These are phyloP conservation scores for Neonectria sp. DNA, from an alignment of 2,329 filamentous ascomycete species.

Conservation along the genomic window DNA sequence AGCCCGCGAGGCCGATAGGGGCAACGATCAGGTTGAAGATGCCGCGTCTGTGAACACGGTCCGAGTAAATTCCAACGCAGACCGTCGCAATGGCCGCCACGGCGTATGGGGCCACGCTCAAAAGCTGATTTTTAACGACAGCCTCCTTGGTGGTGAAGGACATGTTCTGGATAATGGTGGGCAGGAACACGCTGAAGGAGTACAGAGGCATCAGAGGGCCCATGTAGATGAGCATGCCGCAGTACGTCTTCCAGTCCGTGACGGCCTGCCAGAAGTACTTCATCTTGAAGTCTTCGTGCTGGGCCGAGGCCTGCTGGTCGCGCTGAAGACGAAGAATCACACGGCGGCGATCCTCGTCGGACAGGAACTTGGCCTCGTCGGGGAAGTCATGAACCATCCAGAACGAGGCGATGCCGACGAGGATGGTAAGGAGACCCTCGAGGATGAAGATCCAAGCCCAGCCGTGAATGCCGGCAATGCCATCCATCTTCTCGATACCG, in stretches of 20 bases:
- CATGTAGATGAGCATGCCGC: conserved; percentile 84
- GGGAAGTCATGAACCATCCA: conserved; percentile 90
- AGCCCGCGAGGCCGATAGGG: conserved; percentile 81
- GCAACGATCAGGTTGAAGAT: conserved; percentile 84
- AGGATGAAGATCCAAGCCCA: conserved; percentile 80
- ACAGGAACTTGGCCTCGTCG: conserved; percentile 81
- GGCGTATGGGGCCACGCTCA: conserved; percentile 64
- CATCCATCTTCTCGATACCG: conserved; percentile 79
- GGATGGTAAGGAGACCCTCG: conserved; percentile 78
- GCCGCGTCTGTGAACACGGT: conserved; percentile 80
- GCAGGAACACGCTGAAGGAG: conserved; percentile 83
- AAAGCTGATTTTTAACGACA: conserved; percentile 57
- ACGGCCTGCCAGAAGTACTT: conserved; percentile 80
- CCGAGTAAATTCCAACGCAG: conserved; percentile 76
- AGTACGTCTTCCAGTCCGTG: conserved; percentile 89
- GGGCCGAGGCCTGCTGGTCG: conserved; percentile 82
- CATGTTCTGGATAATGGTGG: conserved; percentile 78
- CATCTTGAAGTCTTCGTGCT: conserved; percentile 82
- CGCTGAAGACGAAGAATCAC: conserved; percentile 79
- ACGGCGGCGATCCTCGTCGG: conserved; percentile 77
- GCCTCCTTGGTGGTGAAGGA: conserved; percentile 55
- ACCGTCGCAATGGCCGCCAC: conserved; percentile 56
- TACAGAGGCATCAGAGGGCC: conserved; percentile 81
- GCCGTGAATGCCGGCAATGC: conserved; percentile 68
- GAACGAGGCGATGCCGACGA: conserved; percentile 78